Conservation (phyloP, 2,329 filamentous ascomycete genomes). For the Claviceps digitariae region DNA sequence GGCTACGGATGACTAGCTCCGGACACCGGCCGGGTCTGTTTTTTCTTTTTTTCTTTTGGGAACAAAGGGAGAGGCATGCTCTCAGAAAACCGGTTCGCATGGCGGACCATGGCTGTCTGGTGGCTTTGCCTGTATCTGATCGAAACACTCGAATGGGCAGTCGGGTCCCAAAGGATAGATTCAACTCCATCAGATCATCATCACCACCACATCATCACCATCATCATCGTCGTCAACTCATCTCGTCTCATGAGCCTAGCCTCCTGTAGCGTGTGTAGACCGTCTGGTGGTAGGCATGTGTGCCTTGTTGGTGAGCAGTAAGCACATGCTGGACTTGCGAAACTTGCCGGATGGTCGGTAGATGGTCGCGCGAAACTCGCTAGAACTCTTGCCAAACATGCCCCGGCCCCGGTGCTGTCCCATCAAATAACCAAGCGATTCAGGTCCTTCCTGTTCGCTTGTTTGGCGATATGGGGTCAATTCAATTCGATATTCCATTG, state of each 20-base stretch:
- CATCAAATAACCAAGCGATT: neutral
- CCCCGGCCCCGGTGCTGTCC: neutral
- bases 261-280: neutral
- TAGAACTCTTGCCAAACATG: neutral
- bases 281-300: neutral
- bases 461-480: neutral
- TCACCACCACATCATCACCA: neutral
- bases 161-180: neutral
- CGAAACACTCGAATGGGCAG: neutral
- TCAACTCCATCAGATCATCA: neutral
- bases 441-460: neutral
- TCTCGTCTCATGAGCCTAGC: neutral
- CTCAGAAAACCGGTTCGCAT: neutral
- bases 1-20: conserved; percentile 1
- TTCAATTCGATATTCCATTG: no score
- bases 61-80: neutral
- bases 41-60: neutral
- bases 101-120: neutral
- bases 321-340: neutral
- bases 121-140: neutral
- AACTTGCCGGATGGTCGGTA: neutral
- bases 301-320: neutral
- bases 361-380: neutral
- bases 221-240: neutral
- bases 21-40: no score